Conservation (phyloP, 306 rosid genomes). For the Cucumis melo region DNA sequence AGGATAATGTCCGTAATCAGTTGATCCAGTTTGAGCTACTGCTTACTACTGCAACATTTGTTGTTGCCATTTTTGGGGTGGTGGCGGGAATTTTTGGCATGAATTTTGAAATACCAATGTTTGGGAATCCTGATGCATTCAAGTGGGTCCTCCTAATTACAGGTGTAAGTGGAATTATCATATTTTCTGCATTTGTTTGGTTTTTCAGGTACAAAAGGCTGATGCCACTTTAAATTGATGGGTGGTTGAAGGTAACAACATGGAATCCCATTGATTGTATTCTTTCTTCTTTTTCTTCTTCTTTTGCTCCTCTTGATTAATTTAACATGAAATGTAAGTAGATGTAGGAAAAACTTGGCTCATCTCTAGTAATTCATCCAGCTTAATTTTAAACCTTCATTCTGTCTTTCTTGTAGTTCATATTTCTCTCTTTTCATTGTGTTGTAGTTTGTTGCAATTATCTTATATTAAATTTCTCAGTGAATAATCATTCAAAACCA, state of each 20-base stretch:
- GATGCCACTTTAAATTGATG: constrained; percentile 61
- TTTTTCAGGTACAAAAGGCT: constrained; percentile 94
- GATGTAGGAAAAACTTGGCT: constrained; percentile 4
- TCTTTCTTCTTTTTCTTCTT: neutral
- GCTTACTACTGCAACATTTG: constrained; percentile 93
- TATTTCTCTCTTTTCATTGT: neutral
- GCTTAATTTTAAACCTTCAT: neutral
- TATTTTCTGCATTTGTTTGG: constrained; percentile 79
- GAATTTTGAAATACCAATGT: constrained; percentile 65
- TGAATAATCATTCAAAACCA: neutral
- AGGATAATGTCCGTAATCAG: constrained; percentile 98
- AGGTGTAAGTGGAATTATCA: constrained; percentile 54
- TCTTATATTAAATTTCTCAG: neutral
- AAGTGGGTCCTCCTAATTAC: constrained; percentile 79
- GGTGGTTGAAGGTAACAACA: neutral
- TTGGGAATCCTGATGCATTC: constrained; percentile 53
- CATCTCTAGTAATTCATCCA: neutral
- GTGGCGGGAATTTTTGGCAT: constrained; percentile 96
- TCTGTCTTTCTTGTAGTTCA: neutral
- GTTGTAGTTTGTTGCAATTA: neutral
- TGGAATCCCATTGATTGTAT: neutral
- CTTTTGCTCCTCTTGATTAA: neutral
- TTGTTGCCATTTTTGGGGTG: constrained; percentile 91
- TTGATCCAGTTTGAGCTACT: constrained; percentile 94
- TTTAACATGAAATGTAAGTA: neutral